Evolutionary conservation across 179 eudicot genomes (phyloP).

Genomic region (Carnegiea gigantea): DNA sequence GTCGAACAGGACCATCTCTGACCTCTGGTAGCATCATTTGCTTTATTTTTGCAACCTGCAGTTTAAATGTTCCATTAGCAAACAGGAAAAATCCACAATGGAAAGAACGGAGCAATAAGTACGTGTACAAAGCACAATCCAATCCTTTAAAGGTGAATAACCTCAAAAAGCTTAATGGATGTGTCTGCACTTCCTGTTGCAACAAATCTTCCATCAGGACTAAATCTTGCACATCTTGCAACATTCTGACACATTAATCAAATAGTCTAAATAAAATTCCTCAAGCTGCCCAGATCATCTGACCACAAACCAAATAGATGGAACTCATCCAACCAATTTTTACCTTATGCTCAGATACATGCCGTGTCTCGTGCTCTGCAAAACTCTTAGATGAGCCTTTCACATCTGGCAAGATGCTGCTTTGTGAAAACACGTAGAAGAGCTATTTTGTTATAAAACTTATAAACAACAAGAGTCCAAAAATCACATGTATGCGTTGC

Average conservation of each 20-base stretch:
- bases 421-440: slow-evolving; percentile 18
- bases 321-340: background rate
- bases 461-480: background rate
- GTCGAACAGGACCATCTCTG: slow-evolving; percentile 71
- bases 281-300: background rate
- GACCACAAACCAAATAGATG: slow-evolving; percentile 7
- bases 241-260: slow-evolving; percentile 47
- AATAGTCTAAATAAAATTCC: slow-evolving; percentile 20
- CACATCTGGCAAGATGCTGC: slow-evolving; percentile 53
- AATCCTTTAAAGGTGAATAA: slow-evolving; percentile 19
- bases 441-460: background rate
- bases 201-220: slow-evolving; percentile 83
- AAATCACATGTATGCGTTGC: background rate
- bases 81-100: background rate
- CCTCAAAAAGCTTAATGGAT: slow-evolving; percentile 88
- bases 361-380: slow-evolving; percentile 69
- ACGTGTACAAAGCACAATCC: slow-evolving; percentile 4
- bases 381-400: slow-evolving; percentile 67
- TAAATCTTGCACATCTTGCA: slow-evolving; percentile 86
- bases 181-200: slow-evolving; percentile 91
- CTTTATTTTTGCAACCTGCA: slow-evolving; percentile 70
- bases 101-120: background rate
- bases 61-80: background rate
- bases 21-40: slow-evolving; percentile 77
- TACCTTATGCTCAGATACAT: slow-evolving; percentile 90